Evolutionary conservation across 2,329 filamentous ascomycete genomes (phyloP).

Genomic region (Claviceps fusiformis): DNA sequence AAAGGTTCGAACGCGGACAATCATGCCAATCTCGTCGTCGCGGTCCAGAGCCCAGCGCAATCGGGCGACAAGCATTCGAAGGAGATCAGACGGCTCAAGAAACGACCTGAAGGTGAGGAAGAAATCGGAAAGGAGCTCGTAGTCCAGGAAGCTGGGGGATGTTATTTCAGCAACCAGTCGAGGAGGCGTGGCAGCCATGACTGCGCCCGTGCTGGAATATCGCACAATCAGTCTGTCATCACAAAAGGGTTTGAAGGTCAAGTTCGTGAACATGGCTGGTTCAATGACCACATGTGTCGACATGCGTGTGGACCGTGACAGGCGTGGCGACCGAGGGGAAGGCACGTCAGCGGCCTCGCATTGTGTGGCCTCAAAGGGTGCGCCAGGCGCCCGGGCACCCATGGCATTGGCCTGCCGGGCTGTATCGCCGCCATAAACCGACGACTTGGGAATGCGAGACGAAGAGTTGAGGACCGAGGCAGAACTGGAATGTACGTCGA

Average conservation of each 20-base stretch:
- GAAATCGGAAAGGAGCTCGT: conserved; percentile 93
- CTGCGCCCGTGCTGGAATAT: conserved; percentile 60
- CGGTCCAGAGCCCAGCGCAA: conserved; percentile 75
- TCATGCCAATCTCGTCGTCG: conserved; percentile 71
- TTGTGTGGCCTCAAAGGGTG: conserved; percentile 11
- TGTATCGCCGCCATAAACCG: conserved; percentile 12
- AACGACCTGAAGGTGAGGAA: conserved; percentile 92
- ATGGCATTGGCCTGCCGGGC: conserved; percentile 25
- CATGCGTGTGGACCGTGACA: conserved; percentile 31
- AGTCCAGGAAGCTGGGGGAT: conserved; percentile 88
- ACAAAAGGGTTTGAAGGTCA: conserved; percentile 65
- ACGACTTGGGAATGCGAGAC: conserved; percentile 14
- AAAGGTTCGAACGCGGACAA: conserved; percentile 92
- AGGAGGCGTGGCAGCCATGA: conserved; percentile 79
- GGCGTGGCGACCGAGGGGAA: conserved; percentile 27
- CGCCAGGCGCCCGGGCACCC: conserved; percentile 22
- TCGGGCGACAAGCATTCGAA: conserved; percentile 73
- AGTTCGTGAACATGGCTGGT: conserved; percentile 67
- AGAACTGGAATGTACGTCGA: conserved; percentile 53
- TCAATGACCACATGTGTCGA: conserved; percentile 41
- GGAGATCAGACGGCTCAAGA: conserved; percentile 59
- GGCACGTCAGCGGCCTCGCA: conserved; percentile 15
- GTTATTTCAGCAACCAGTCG: conserved; percentile 93
- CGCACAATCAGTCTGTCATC: conserved; percentile 73
- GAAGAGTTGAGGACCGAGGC: conserved; percentile 33